phyloP scores from a whole-genome alignment of 2,329 filamentous ascomycete species.

The Claviceps sp. region DNA sequence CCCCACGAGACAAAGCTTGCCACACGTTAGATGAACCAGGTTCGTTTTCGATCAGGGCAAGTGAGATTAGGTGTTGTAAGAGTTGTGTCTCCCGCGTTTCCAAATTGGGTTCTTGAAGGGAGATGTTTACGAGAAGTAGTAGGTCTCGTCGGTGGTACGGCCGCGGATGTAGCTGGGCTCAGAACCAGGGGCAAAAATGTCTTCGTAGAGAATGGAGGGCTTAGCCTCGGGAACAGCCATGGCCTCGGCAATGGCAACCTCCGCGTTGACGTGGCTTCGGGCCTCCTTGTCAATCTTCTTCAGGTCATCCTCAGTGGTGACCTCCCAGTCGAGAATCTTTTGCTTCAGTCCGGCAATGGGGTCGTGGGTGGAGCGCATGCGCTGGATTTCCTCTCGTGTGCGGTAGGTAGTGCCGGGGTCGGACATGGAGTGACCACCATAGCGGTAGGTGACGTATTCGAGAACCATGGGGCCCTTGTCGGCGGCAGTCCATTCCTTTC shows the following conservation, averaged over 20 bases:
- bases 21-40: background rate
- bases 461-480: constrained; percentile 91
- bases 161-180: constrained; percentile 85
- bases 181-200: constrained; percentile 81
- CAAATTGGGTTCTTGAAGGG: background rate
- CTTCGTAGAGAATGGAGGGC: constrained; percentile 79
- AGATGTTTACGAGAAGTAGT: constrained; percentile 55
- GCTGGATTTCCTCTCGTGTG: constrained; percentile 97
- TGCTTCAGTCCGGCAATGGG: constrained; percentile 96
- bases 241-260: constrained; percentile 80
- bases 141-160: constrained; percentile 83
- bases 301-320: constrained; percentile 85
- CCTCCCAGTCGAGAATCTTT: constrained; percentile 92
- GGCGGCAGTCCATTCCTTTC: constrained; percentile 69
- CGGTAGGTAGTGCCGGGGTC: constrained; percentile 98
- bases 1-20: background rate
- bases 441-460: constrained; percentile 98
- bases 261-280: constrained; percentile 68
- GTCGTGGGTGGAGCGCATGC: constrained; percentile 98
- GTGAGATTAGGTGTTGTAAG: background rate
- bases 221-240: constrained; percentile 72
- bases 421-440: constrained; percentile 99
- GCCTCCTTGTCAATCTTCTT: constrained; percentile 95
- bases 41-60: background rate
- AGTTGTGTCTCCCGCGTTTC: background rate